Conservation (phyloP, 2,329 filamentous ascomycete species). For the Botrytis hyacinthi region DNA sequence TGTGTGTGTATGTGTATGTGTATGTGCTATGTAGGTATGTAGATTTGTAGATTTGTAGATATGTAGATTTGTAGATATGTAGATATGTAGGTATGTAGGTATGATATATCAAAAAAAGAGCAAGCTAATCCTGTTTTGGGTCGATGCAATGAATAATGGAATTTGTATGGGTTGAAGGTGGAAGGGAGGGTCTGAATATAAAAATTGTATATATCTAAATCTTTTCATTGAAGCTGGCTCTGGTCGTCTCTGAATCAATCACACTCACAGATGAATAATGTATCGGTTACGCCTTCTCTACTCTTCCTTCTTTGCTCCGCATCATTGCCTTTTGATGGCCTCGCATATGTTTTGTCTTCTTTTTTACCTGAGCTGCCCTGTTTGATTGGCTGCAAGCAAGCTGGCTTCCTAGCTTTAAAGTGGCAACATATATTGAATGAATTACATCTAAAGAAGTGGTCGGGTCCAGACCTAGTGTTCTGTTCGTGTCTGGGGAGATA, state of each 20-base stretch:
- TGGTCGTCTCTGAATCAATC: neutral
- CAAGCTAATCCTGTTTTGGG: neutral
- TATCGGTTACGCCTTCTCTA: neutral
- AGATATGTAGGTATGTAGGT: too few relatives aligned
- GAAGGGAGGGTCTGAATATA: neutral
- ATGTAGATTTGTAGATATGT: too few relatives aligned
- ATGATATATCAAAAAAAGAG: neutral
- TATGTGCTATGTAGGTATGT: neutral
- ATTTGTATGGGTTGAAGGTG: neutral
- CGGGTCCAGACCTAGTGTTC: slow-evolving; percentile 7
- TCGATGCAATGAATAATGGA: neutral
- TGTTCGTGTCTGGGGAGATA: slow-evolving; percentile 8
- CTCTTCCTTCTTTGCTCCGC: neutral
- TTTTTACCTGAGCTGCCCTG: neutral
- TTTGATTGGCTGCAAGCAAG: slow-evolving; percentile 7
- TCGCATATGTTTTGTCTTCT: neutral
- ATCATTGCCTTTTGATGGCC: neutral
- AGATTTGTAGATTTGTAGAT: neutral
- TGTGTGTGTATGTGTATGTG: neutral
- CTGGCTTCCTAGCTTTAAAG: neutral
- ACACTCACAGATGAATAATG: neutral
- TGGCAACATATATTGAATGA: neutral
- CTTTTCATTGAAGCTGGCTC: neutral
- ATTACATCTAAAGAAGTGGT: neutral
- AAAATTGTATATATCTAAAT: neutral